Evolutionary conservation across 169 alveolate species (phyloP).

Genomic region (Ophryocystis elektroscirrha): DNA sequence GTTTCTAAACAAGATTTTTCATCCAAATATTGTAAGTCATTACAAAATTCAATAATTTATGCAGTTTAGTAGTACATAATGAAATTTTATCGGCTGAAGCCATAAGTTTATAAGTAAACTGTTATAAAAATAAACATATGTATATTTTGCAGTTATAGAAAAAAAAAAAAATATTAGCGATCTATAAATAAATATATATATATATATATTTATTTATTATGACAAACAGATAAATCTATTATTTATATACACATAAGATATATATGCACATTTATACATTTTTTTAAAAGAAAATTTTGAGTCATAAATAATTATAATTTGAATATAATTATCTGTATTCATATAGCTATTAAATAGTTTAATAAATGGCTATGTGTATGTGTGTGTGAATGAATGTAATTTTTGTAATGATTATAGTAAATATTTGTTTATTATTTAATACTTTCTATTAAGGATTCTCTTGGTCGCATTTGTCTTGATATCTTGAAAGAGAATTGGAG

Average conservation of each 20-base stretch:
- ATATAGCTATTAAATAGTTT: not conserved
- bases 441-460: constrained; percentile 48
- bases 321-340: no score
- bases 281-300: no score
- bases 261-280: not conserved
- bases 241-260: not conserved
- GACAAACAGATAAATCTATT: constrained; percentile 3
- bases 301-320: no score
- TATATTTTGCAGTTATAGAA: constrained; percentile 16
- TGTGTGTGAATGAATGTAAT: not conserved
- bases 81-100: no score
- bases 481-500: constrained; percentile 95
- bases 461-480: constrained; percentile 94
- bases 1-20: constrained; percentile 84
- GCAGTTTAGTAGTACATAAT: no score
- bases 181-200: constrained; percentile 1
- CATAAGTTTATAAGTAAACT: no score
- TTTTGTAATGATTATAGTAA: not conserved
- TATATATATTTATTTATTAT: not conserved
- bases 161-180: constrained; percentile 5
- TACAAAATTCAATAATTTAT: no score
- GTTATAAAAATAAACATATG: no score
- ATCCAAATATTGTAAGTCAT: constrained; percentile 78
- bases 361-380: not conserved
- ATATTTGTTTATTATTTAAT: not conserved